A percentile compares a stretch with the other conserved stretches of the same genome.
phyloP scores from a whole-genome alignment of 2,329 filamentous ascomycete species.

The Venturia nashicola region DNA sequence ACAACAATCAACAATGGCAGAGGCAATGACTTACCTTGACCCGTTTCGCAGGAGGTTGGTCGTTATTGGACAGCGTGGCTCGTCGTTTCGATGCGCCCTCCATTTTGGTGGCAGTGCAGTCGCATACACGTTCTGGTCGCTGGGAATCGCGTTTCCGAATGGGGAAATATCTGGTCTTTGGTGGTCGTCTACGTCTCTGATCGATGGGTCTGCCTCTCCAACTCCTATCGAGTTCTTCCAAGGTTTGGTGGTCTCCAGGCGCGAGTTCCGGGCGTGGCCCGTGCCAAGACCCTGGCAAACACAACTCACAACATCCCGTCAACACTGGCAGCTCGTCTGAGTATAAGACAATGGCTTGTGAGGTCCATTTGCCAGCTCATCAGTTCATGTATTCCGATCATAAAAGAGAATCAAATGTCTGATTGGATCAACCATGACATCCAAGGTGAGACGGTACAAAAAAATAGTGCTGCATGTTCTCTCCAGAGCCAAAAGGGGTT shows the following conservation, averaged over 20 bases:
- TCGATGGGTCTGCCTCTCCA: too few relatives aligned
- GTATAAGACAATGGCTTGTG: background rate
- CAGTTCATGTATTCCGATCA: too few relatives aligned
- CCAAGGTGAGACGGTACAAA: background rate
- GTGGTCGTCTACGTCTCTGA: background rate
- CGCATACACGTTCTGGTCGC: background rate
- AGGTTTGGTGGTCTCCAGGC: background rate
- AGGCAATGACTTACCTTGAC: background rate
- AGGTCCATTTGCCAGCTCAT: too few relatives aligned
- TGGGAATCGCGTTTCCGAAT: background rate
- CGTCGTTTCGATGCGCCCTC: conserved; percentile 1
- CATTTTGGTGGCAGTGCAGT: background rate
- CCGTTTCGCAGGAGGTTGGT: conserved; percentile 2
- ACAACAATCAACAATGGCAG: background rate
- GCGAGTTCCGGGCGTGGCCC: background rate
- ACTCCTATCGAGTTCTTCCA: background rate
- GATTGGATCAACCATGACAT: background rate
- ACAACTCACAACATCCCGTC: too few relatives aligned
- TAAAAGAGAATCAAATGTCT: background rate
- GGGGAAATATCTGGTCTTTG: background rate
- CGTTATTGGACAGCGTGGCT: background rate
- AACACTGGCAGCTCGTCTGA: too few relatives aligned
- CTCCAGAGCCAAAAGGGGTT: background rate
- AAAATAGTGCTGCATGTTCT: background rate
- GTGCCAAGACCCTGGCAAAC: background rate